Base-by-base conservation (phyloP, 495 filamentous ascomycete genomes). In the Aspergillus campestris region DNA sequence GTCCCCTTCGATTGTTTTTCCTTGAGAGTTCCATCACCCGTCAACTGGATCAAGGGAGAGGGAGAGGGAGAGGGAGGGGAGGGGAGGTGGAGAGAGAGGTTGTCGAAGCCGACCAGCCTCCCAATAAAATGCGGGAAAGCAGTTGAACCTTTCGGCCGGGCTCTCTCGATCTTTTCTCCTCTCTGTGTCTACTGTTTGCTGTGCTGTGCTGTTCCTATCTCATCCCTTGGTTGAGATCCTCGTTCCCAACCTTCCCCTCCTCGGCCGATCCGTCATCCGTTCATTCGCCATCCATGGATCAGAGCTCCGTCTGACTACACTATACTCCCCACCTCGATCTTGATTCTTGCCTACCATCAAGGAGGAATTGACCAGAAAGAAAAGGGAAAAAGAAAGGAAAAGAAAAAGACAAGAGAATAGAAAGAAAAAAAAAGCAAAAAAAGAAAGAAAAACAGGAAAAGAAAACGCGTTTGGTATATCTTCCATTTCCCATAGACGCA, bases 121-220 rank as follows among this genome's bases (percentile, higher is more conserved):
- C 45, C 49, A 40, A 47, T 55, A 55, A 45, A 54, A 42, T 47
- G 47, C 51, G 47, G 51, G 44, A 54, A 24, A 24, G 18, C 18
- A 24, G 45, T 38, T 48, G 45, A 49, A 49, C 42, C 18, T 24
- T 24, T 24, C 18, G 44, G 51, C 36, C 14, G 32, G 36, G 31
- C 49, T 44, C 42, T 15, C 34, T 34, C 43, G 32, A 43, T 40
- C 34, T 33, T 49, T 43, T 13, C 6, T 28, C 34, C n/a, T 31
- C 31, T 34, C 27, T 38, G 34, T 44, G 36, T 12, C 42, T 13
- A 31, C 33, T 8, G 33, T 31, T n/a, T 12, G 13, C 34, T 37
- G n/a, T 45, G 28, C 12, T 14, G n/a, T 30, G 40, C 28, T 33
- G 39, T 31, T 48, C 34, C 28, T 36, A 34, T 40, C 30, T 15